These are phyloP conservation scores for Spongospora subterranea DNA, from an alignment of 208 protist species.

Conservation along the genomic window DNA sequence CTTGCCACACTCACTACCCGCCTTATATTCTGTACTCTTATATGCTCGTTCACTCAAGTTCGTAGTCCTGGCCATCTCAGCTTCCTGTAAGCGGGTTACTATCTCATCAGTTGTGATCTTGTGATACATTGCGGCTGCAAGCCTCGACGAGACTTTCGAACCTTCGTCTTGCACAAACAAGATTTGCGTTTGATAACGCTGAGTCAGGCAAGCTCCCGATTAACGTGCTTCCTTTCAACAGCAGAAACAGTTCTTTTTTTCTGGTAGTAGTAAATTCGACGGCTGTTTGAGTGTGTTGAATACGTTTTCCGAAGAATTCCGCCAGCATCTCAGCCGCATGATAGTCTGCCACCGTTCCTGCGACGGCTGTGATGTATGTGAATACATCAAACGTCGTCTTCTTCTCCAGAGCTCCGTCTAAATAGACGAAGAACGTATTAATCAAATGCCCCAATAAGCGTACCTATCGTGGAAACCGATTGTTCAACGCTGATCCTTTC, in stretches of 20 bases:
- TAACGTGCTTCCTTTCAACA: neutral
- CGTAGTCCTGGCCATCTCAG: neutral
- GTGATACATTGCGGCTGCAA: neutral
- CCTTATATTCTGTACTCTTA: neutral
- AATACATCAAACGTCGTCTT: neutral
- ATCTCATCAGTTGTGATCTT: neutral
- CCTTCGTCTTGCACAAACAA: neutral
- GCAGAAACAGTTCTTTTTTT: neutral
- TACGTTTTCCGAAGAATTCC: neutral
- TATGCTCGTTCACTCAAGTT: neutral
- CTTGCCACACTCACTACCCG: neutral
- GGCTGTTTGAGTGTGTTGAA: neutral
- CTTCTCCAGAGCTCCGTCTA: neutral
- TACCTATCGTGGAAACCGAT: too few species aligned
- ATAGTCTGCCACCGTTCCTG: neutral
- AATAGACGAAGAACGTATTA: neutral
- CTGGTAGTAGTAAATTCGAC: neutral
- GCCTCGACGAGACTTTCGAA: neutral
- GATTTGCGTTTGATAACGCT: neutral
- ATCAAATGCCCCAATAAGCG: too few species aligned
- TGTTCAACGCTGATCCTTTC: too few species aligned
- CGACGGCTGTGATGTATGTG: neutral
- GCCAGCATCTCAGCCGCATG: neutral
- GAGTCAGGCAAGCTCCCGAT: neutral
- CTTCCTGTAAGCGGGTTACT: neutral